phyloP scores from a whole-genome alignment of 2,329 filamentous ascomycete species.

The Phaeophleospora eucalypticola region DNA sequence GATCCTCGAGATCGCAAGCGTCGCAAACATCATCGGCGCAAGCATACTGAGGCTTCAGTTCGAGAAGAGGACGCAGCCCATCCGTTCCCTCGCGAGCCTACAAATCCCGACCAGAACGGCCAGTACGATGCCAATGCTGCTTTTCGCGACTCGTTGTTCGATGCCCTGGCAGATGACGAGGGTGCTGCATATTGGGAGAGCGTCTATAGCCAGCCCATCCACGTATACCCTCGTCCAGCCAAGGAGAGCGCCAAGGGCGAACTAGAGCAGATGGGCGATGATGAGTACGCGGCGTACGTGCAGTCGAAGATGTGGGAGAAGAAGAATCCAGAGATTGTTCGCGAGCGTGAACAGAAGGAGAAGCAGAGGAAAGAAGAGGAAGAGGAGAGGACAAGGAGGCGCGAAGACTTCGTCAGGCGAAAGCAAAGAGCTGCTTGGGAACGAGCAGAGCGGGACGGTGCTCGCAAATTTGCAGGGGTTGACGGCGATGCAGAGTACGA shows the following conservation, averaged over 20 bases:
- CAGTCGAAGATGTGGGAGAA: conserved; percentile 92
- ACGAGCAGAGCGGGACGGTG: conserved; percentile 32
- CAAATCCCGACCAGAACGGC: conserved; percentile 17
- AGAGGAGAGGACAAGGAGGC: conserved; percentile 35
- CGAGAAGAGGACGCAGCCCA: conserved; percentile 20
- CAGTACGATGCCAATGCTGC: conserved; percentile 64
- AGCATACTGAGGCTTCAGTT: background rate
- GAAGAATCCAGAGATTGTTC: conserved; percentile 76
- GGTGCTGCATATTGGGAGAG: conserved; percentile 92
- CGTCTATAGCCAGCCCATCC: conserved; percentile 94
- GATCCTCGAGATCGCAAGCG: conserved; percentile 21
- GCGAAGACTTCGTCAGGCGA: conserved; percentile 41
- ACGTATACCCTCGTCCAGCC: conserved; percentile 69
- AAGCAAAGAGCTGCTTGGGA: conserved; percentile 34
- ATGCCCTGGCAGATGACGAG: conserved; percentile 95
- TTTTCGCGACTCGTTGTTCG: conserved; percentile 91
- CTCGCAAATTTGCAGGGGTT: conserved; percentile 34
- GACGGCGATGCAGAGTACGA: conserved; percentile 39
- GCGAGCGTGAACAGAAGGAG: conserved; percentile 65
- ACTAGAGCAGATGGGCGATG: conserved; percentile 83
- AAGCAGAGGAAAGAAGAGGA: conserved; percentile 47
- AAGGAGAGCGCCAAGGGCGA: conserved; percentile 51
- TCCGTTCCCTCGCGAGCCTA: conserved; percentile 32
- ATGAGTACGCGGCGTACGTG: conserved; percentile 85
- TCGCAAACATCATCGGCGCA: conserved; percentile 15